These are phyloP conservation scores for Myxozyma neglecta DNA, from an alignment of 805 yeast species.

Conservation along the genomic window DNA sequence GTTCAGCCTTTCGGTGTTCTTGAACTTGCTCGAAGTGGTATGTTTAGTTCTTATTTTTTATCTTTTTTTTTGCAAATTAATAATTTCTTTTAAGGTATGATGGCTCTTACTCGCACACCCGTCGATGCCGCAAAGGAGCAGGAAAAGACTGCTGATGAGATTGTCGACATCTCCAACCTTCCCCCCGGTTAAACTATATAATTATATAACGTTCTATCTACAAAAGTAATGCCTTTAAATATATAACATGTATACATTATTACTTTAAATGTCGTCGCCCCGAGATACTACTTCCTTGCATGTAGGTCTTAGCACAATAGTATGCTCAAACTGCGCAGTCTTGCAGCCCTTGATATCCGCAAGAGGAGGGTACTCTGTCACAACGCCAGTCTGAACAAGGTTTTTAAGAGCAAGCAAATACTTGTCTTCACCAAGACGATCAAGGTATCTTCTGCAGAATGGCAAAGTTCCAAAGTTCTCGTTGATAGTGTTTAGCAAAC, in stretches of 20 bases:
- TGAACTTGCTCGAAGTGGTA: conserved; percentile 93
- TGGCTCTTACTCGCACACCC: conserved; percentile 97
- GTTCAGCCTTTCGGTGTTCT: conserved; percentile 94
- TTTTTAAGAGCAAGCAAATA: conserved; percentile 81
- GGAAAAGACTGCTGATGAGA: conserved; percentile 56
- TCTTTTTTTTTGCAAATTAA: not conserved
- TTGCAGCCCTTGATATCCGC: conserved; percentile 79
- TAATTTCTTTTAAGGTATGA: conserved; percentile 51
- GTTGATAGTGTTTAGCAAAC: conserved; percentile 67
- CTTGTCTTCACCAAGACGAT: conserved; percentile 87
- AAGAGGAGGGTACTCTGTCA: conserved; percentile 91
- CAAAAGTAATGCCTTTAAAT: conserved; percentile 1
- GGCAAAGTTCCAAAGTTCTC: conserved; percentile 90
- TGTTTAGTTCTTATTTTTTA: not conserved
- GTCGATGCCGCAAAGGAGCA: conserved; percentile 55
- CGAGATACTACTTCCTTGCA: conserved; percentile 91
- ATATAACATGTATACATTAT: not conserved
- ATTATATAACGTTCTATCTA: not conserved
- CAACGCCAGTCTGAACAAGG: conserved; percentile 81
- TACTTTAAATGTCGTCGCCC: conserved; percentile 80
- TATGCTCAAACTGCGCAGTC: conserved; percentile 97
- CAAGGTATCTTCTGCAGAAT: conserved; percentile 93
- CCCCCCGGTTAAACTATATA: conserved; percentile 78
- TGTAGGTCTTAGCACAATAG: conserved; percentile 78
- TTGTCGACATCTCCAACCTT: conserved; percentile 82